Evolutionary conservation across 352 stramenopile genomes (phyloP).

Genomic region (Globisporangium ultimum): DNA sequence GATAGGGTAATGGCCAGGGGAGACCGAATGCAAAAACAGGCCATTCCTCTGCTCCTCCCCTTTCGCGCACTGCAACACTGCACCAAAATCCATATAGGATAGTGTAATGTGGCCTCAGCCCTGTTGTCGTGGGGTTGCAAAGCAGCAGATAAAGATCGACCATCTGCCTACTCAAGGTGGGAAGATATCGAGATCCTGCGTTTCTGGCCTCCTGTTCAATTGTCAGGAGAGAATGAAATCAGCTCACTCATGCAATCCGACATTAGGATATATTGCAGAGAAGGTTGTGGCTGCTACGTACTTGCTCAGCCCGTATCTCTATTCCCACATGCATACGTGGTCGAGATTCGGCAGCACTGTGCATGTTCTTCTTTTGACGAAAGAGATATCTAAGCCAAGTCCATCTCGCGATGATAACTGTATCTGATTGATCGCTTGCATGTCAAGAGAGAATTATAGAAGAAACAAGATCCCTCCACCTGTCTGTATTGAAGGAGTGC

Average conservation of each 20-base stretch:
- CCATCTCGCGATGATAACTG: too few species aligned
- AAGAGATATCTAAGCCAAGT: too few species aligned
- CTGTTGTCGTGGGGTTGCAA: conserved; percentile 8
- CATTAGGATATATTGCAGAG: too few species aligned
- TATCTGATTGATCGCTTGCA: background rate
- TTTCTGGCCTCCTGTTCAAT: too few species aligned
- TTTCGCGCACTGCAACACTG: background rate
- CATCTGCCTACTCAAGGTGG: background rate
- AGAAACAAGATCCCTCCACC: background rate
- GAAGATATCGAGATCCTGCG: conserved; percentile 3
- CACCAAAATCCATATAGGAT: background rate
- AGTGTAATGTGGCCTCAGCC: background rate
- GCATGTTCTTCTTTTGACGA: too few species aligned
- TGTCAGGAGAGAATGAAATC: too few species aligned
- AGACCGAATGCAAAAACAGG: background rate
- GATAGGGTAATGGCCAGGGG: background rate
- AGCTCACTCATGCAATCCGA: too few species aligned
- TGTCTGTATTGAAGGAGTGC: conserved; percentile 7
- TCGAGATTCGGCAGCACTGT: too few species aligned
- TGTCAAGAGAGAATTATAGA: background rate
- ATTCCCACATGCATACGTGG: too few species aligned
- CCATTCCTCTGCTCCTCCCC: background rate
- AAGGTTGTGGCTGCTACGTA: too few species aligned
- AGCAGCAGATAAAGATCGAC: too few species aligned
- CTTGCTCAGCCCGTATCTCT: too few species aligned